Evolutionary conservation across 164 flowering plant species (phyloP), one percentile per base, ranked within the genome.

Genomic region (Nelumbo lutea): DNA sequence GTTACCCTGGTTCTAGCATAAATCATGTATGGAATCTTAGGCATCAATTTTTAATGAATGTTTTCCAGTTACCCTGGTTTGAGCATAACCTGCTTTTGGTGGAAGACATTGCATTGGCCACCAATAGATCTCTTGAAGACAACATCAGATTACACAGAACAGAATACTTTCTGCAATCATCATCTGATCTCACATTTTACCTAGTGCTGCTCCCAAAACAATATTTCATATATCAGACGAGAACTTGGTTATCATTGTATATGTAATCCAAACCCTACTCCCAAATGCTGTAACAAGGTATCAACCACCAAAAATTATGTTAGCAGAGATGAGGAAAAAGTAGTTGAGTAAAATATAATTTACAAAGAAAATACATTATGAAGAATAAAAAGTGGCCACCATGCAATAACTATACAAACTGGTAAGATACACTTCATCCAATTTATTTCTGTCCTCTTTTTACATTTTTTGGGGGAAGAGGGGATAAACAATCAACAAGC

Each of bases 61-160:
- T 5, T 14, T 56, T 40, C 64, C 5, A n/a, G 59, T 1, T 5
- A 15, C 40, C 42, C 42, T 13, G 27, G 39, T 63, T 50, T 14
- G 44, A 61, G 67, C 55, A 58, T 66, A 71, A 87, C 88, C 91
- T 81, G 70, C 61, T 78, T 59, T 68, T 69, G 61, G 64, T 56
- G 44, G 79, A 68, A 72, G 79, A 76, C 82, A 76, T 78, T n/a
- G 70, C 43, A 62, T 68, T 68, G 59, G 64, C 45, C 55, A 44
- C 68, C 57, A 59, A 59, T 66, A 67, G 68, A 62, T 62, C 59
- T 67, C 68, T 46, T 43, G 69, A 46, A 67, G 61, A 73, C 53
- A 69, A 50, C 64, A 52, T 72, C 69, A 70, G 45, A 70, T 64
- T 11, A 60, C 53, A 45, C 13, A 10, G n/a, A 51, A 47, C 44